phyloP scores from a whole-genome alignment of 1,139 yeast species.

The Scheffersomyces quercinus region DNA sequence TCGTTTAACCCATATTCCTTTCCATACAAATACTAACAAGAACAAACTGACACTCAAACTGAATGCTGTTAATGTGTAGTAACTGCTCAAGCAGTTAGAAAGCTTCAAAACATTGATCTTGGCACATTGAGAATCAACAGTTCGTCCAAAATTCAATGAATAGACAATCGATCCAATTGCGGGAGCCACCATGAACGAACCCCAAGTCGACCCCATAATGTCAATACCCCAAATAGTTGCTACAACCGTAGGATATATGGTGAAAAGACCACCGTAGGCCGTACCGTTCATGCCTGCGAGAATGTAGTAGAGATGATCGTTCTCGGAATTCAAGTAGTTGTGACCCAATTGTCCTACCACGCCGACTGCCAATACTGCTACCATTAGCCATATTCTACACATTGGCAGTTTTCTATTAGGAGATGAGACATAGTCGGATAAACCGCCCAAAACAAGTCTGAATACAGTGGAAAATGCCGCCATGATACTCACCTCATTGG shows the following conservation, averaged over 20 bases:
- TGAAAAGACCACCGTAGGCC: slow-evolving; percentile 81
- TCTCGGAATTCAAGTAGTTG: slow-evolving; percentile 3
- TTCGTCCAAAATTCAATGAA: slow-evolving; percentile 70
- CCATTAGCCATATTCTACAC: slow-evolving; percentile 46
- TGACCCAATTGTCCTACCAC: slow-evolving; percentile 38
- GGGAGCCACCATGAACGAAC: slow-evolving; percentile 86
- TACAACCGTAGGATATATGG: slow-evolving; percentile 79
- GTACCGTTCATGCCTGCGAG: slow-evolving; percentile 64
- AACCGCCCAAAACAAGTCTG: slow-evolving; percentile 64
- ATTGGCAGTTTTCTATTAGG: slow-evolving; percentile 26
- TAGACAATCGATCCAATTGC: slow-evolving; percentile 78
- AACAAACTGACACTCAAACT: slow-evolving; percentile 34
- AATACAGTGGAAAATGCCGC: slow-evolving; percentile 42
- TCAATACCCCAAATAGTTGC: slow-evolving; percentile 89
- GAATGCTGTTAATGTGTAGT: slow-evolving; percentile 34
- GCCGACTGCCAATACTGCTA: slow-evolving; percentile 43
- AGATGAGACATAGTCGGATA: slow-evolving; percentile 55
- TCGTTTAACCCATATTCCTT: slow-evolving; percentile 32
- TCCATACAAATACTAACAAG: slow-evolving; percentile 35
- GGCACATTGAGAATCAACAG: slow-evolving; percentile 51
- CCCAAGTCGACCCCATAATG: slow-evolving; percentile 92
- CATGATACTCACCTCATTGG: slow-evolving; percentile 45
- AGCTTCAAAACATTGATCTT: slow-evolving; percentile 9
- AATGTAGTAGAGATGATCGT: slow-evolving; percentile 23
- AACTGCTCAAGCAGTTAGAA: slow-evolving; percentile 29